These are phyloP conservation scores for Pseudozyma hubeiensis DNA, from an alignment of 1,284 basidiomycete species.

Conservation along the genomic window DNA sequence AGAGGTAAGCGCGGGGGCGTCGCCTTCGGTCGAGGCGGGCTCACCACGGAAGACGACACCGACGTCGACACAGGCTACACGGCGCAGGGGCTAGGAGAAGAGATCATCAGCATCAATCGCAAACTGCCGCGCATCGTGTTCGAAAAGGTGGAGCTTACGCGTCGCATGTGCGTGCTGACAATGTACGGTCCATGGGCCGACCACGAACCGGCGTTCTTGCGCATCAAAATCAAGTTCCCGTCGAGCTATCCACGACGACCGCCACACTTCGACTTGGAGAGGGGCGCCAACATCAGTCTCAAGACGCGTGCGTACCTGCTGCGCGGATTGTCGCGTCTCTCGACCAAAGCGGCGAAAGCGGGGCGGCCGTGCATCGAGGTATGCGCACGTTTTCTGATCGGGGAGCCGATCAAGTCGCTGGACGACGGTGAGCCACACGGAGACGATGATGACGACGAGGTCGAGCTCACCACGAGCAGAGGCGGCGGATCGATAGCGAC, in stretches of 20 bases:
- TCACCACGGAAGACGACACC: constrained; percentile 35
- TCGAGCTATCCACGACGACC: constrained; percentile 52
- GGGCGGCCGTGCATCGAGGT: constrained; percentile 49
- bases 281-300: constrained; percentile 58
- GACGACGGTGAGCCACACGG: constrained; percentile 21
- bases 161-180: constrained; percentile 54
- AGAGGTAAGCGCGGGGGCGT: constrained; percentile 12
- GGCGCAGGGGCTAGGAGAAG: constrained; percentile 49
- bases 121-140: constrained; percentile 52
- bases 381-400: constrained; percentile 55
- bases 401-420: constrained; percentile 54
- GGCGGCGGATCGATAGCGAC: constrained; percentile 18
- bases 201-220: constrained; percentile 57
- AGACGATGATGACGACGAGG: constrained; percentile 17
- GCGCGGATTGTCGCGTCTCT: constrained; percentile 36
- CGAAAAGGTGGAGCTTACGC: constrained; percentile 61
- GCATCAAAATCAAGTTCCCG: constrained; percentile 61
- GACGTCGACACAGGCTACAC: constrained; percentile 34
- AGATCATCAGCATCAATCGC: constrained; percentile 58
- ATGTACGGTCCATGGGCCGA: constrained; percentile 66
- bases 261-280: constrained; percentile 63
- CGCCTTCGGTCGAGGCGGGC: constrained; percentile 20
- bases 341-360: constrained; percentile 29
- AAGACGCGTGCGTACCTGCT: constrained; percentile 62
- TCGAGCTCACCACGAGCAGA: constrained; percentile 15